phyloP scores from a whole-genome alignment of 306 rosid species.

The Comarum palustre region DNA sequence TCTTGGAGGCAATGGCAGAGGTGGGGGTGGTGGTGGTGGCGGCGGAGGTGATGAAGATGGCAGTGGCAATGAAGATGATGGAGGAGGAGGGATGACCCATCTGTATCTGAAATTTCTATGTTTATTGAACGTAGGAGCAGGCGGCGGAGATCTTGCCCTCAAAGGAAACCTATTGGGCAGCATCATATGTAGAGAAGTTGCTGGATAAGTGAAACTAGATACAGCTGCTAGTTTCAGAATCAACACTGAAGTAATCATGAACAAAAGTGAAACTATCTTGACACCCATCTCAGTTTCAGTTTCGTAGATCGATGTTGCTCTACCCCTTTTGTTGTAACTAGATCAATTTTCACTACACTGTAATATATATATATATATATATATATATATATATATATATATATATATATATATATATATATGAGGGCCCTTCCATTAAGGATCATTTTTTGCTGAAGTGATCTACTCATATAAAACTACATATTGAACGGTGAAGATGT shows the following conservation, averaged over 20 bases:
- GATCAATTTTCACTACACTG: neutral
- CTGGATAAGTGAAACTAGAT: neutral
- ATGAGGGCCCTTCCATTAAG: no score
- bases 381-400: neutral
- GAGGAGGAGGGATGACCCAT: neutral
- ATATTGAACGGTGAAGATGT: no score
- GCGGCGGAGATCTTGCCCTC: conserved; percentile 6
- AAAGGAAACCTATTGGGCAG: neutral
- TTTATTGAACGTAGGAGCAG: neutral
- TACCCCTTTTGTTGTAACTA: neutral
- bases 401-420: neutral
- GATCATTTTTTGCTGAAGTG: no score
- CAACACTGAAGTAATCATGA: neutral
- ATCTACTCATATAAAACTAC: no score
- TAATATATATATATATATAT: neutral
- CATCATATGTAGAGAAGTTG: neutral
- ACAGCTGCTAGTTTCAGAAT: neutral
- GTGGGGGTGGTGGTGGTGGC: neutral
- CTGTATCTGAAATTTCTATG: neutral
- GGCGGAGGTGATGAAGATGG: neutral
- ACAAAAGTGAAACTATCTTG: neutral
- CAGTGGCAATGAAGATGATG: neutral
- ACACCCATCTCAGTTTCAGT: neutral
- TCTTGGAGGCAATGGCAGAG: neutral
- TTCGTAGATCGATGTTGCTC: neutral